Conservation (phyloP, 2,329 filamentous ascomycete species). For the Chrysosporium queenslandicum region DNA sequence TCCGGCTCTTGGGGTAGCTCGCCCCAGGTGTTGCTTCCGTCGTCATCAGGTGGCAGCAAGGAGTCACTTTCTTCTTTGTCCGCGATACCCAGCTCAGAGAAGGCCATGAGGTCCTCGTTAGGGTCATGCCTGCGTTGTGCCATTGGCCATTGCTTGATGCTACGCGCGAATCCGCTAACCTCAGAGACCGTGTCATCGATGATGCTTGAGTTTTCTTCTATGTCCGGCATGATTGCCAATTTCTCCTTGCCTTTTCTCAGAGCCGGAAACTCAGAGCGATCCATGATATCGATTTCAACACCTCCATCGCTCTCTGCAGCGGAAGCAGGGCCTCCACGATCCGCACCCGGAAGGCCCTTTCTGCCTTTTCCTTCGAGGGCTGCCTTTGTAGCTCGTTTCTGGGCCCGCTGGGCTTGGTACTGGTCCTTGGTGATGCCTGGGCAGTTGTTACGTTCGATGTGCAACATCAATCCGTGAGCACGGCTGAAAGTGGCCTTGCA, state of each 20-base stretch:
- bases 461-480: slow-evolving; percentile 42
- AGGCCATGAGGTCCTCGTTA: slow-evolving; percentile 19
- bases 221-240: not conserved
- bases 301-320: slow-evolving; percentile 21
- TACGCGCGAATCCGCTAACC: not conserved
- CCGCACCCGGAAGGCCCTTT: not conserved
- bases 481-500: slow-evolving; percentile 41
- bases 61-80: not conserved
- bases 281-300: slow-evolving; percentile 17
- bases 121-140: not conserved
- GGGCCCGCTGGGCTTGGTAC: slow-evolving; percentile 42
- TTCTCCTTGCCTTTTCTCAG: not conserved
- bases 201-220: not conserved
- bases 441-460: slow-evolving; percentile 48
- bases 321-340: slow-evolving; percentile 1
- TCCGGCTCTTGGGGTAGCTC: not conserved
- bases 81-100: slow-evolving; percentile 12
- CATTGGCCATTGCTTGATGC: slow-evolving; percentile 23
- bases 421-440: slow-evolving; percentile 32
- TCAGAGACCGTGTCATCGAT: not conserved
- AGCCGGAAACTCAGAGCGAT: slow-evolving; percentile 14
- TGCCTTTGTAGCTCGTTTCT: slow-evolving; percentile 41
- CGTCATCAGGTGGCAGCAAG: not conserved
- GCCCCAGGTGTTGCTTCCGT: slow-evolving; percentile 1
- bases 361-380: slow-evolving; percentile 18